Percentiles rank a stretch among this genome's conserved stretches.
phyloP scores from a whole-genome alignment of 208 protist species.

The Trypanosoma scelopori region DNA sequence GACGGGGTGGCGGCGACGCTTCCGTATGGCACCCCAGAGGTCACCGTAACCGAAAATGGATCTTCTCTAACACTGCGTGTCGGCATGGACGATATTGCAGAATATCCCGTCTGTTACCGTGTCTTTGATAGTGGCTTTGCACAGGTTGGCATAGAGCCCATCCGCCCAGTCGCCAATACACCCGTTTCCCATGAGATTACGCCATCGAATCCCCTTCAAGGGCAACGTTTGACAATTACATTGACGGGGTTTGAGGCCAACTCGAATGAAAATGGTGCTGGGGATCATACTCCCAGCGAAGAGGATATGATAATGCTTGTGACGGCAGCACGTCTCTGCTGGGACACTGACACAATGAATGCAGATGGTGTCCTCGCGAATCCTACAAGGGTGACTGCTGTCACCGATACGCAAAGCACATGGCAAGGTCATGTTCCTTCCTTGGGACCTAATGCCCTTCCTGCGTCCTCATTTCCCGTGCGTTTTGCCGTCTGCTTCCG shows the following conservation, averaged over 20 bases:
- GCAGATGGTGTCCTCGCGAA: conserved; percentile 36
- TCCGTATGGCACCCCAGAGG: conserved; percentile 58
- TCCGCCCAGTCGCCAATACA: conserved; percentile 45
- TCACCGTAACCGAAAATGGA: conserved; percentile 1
- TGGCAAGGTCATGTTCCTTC: conserved; percentile 81
- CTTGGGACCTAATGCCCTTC: conserved; percentile 62
- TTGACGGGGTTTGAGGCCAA: conserved; percentile 41
- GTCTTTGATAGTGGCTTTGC: conserved; percentile 77
- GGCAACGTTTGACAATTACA: conserved; percentile 70
- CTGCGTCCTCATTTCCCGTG: conserved; percentile 50
- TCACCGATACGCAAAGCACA: conserved; percentile 16
- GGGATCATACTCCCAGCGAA: background rate
- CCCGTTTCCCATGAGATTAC: conserved; percentile 34
- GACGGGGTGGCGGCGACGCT: conserved; percentile 41
- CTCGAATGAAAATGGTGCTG: background rate
- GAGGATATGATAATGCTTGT: conserved; percentile 78
- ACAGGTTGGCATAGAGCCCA: conserved; percentile 38
- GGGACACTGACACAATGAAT: conserved; percentile 52
- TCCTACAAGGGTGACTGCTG: conserved; percentile 28
- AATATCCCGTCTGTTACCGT: conserved; percentile 80
- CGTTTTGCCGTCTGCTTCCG: conserved; percentile 82
- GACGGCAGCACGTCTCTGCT: conserved; percentile 50
- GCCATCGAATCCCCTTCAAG: conserved; percentile 61
- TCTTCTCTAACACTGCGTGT: conserved; percentile 52
- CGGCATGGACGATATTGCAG: conserved; percentile 46